A percentile compares a stretch with the other conserved stretches of the same genome.
These are phyloP conservation scores for Corymbia citriodora DNA, from an alignment of 441 rosid genomes.

Conservation along the genomic window DNA sequence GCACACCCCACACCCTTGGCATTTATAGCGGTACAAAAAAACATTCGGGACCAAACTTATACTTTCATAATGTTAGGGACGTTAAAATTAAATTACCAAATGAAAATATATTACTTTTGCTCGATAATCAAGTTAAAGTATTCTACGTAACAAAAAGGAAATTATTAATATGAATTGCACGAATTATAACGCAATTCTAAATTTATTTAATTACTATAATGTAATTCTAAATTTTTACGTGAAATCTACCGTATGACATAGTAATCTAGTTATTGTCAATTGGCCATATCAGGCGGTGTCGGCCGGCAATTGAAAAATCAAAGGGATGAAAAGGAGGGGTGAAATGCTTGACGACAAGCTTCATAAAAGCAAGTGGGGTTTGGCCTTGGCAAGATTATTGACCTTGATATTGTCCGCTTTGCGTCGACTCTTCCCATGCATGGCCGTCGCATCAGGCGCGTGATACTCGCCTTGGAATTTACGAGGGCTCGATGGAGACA, in stretches of 20 bases:
- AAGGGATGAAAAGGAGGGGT: too few relatives aligned
- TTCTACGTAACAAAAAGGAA: too few relatives aligned
- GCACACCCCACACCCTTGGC: background rate
- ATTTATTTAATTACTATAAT: accelerated
- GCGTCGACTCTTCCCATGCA: background rate
- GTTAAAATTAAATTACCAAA: background rate
- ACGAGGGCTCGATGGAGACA: background rate
- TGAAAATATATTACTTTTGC: background rate
- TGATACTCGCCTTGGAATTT: background rate
- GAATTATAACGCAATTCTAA: background rate
- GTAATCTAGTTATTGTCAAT: accelerated
- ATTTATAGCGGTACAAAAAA: background rate
- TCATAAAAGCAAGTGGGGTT: background rate
- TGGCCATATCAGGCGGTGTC: background rate
- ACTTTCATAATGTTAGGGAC: background rate
- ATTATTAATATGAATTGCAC: too few relatives aligned
- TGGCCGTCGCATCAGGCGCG: background rate
- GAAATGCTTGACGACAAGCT: too few relatives aligned
- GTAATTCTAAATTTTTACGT: accelerated
- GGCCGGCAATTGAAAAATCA: background rate
- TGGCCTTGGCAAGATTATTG: too few relatives aligned
- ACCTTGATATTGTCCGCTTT: too few relatives aligned
- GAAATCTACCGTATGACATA: accelerated
- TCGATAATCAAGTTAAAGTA: background rate
- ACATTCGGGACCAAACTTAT: background rate